phyloP scores from a whole-genome alignment of 352 stramenopile genomes.

The Phytophthora ramorum region DNA sequence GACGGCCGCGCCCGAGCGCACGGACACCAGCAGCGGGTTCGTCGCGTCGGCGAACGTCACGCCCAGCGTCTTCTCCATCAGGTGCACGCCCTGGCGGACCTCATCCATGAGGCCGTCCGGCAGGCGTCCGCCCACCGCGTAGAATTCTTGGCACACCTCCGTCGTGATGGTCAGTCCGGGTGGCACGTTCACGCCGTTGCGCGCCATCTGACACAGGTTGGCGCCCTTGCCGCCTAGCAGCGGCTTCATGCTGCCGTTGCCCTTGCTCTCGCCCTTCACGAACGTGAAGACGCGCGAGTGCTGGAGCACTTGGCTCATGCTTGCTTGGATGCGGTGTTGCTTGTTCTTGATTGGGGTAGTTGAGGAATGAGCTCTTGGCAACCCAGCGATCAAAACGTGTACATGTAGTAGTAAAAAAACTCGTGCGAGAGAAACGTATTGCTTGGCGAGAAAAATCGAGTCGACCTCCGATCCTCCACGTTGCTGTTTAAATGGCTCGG shows the following conservation, averaged over 20 bases:
- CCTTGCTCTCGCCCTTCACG: slow-evolving; percentile 38
- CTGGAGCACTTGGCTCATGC: slow-evolving; percentile 32
- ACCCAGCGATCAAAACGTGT: no score
- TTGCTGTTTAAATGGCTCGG: no score
- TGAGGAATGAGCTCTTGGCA: slow-evolving; percentile 36
- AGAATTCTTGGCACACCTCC: slow-evolving; percentile 42
- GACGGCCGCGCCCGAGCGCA: slow-evolving; percentile 32
- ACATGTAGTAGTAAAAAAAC: no score
- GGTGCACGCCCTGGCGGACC: slow-evolving; percentile 22
- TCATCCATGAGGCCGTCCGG: slow-evolving; percentile 30
- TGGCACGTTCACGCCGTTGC: slow-evolving; percentile 37
- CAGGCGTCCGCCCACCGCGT: slow-evolving; percentile 31
- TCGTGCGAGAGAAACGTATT: not conserved
- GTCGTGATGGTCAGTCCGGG: slow-evolving; percentile 35
- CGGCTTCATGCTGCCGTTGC: slow-evolving; percentile 35
- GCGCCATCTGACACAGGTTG: slow-evolving; percentile 39
- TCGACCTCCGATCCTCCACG: no score
- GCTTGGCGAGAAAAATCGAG: not conserved
- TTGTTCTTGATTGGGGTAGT: slow-evolving; percentile 35
- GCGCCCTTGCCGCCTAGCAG: slow-evolving; percentile 38
- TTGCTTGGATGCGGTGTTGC: slow-evolving; percentile 6
- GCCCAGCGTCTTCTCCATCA: slow-evolving; percentile 35
- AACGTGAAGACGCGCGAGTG: slow-evolving; percentile 35
- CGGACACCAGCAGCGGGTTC: slow-evolving; percentile 32
- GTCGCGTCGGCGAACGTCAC: slow-evolving; percentile 31